Base-by-base conservation (phyloP, 352 stramenopile genomes). In the Phytophthora niederhauseri region DNA sequence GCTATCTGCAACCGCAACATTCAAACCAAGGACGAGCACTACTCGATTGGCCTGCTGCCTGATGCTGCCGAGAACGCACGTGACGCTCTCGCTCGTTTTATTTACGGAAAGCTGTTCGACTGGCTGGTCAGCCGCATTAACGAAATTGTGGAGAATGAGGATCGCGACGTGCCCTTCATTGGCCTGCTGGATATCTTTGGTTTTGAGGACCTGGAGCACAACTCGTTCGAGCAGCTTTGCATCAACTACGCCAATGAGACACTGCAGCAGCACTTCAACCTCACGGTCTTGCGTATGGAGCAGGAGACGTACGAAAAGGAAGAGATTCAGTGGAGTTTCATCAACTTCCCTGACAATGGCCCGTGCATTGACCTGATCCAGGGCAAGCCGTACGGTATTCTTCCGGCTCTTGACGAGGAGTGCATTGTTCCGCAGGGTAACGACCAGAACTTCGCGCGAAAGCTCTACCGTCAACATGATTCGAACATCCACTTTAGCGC, bases 161-260 rank as follows among this genome's bases (percentile, higher is more conserved):
- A 80, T 61, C 72, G 75, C 12, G 73, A 81, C 61, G 75, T 77
- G 6, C 73, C 78, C 2, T 93, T 95, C 63, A 93, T 94, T 66
- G 87, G 86, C 6, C 57, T 96, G 14, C 66, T 96, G 17, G 90
- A 97, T 77, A 97, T 96, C 26, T 96, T 96, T 65, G 89, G 90
- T 4, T 96, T 97, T 61, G 90, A 96, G 69, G 85, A 94, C 57
- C 73, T 96, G 8, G 82, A 81, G 60, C 68, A 89, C 75, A 99
- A 99, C 71, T 96, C 93, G 20, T 99, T 98, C 62, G 97, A 99
- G 75, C 97, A 99, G 57, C 65, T 97, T 7, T 98, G 93, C 72
- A 98, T 98, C 68, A 98, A 98, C 79, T 98, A 97, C 72, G 90
- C 90, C 2, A 98, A 98, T 64, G 93, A 98, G 60, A 97, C 92